A percentile compares a stretch with the other conserved stretches of the same genome.
Evolutionary conservation across 1,139 yeast species (phyloP).

Genomic region (Debaryomyces psychrophilus): DNA sequence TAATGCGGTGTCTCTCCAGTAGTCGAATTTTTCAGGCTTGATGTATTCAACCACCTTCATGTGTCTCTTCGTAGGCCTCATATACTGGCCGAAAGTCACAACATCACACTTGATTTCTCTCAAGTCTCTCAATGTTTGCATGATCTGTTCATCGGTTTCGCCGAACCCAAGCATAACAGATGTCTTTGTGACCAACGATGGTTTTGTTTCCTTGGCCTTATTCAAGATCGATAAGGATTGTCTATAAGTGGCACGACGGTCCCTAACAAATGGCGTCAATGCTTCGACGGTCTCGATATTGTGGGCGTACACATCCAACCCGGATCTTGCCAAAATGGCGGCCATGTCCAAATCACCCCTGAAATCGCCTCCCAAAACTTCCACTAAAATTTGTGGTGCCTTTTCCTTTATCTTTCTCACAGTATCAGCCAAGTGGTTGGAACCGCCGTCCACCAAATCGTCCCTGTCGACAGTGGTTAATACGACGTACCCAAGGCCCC

Average conservation of each 20-base stretch:
- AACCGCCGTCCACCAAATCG: conserved; percentile 92
- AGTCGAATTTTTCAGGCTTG: conserved; percentile 91
- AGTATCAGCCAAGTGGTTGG: conserved; percentile 87
- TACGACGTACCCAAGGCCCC: conserved; percentile 99
- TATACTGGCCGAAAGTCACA: conserved; percentile 97
- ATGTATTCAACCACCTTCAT: conserved; percentile 97
- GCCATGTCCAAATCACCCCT: conserved; percentile 87
- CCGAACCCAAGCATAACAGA: conserved; percentile 97
- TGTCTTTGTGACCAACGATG: conserved; percentile 84
- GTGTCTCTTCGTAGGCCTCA: conserved; percentile 98
- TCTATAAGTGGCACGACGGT: conserved; percentile 92
- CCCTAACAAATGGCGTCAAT: conserved; percentile 92
- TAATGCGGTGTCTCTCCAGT: conserved; percentile 88
- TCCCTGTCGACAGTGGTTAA: conserved; percentile 98
- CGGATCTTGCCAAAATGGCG: conserved; percentile 76
- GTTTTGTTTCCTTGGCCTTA: conserved; percentile 77
- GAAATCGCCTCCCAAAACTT: conserved; percentile 94
- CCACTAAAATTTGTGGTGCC: conserved; percentile 90
- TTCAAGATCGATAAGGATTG: conserved; percentile 80
- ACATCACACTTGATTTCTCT: conserved; percentile 84
- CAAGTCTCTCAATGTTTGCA: conserved; percentile 73
- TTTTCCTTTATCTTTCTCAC: conserved; percentile 81
- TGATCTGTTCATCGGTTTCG: conserved; percentile 87
- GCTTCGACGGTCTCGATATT: conserved; percentile 96
- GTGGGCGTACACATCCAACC: conserved; percentile 96